phyloP scores from a whole-genome alignment of 2,329 filamentous ascomycete species.

The Blastomyces silverae region DNA sequence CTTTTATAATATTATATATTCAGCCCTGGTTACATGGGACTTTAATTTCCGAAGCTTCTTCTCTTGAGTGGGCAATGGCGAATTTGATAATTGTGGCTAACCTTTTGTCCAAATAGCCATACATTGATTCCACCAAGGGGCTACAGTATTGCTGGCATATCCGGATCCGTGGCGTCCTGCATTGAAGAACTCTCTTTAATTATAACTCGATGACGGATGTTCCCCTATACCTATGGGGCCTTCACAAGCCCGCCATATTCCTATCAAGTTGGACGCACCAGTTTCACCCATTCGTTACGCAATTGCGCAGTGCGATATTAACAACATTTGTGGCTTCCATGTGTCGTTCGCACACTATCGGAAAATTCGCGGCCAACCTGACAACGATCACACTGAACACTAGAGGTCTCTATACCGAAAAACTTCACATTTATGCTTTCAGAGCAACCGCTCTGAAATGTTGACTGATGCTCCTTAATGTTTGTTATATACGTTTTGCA shows the following conservation, averaged over 20 bases:
- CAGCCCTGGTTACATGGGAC: too few species aligned
- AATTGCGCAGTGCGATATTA: background rate
- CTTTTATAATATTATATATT: background rate
- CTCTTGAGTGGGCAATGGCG: background rate
- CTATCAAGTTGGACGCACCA: constrained; percentile 16
- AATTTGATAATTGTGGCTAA: constrained; percentile 10
- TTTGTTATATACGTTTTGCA: background rate
- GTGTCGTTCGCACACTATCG: background rate
- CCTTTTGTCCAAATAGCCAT: constrained; percentile 50
- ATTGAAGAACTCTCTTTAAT: constrained; percentile 81
- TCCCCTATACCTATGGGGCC: constrained; percentile 19
- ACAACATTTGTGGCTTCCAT: background rate
- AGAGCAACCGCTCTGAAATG: background rate
- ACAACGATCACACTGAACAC: background rate
- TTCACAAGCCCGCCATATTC: constrained; percentile 17
- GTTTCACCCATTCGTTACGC: background rate
- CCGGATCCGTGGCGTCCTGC: constrained; percentile 73
- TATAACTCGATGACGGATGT: constrained; percentile 54
- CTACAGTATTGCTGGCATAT: constrained; percentile 80
- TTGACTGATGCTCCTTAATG: background rate
- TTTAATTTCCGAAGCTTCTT: background rate
- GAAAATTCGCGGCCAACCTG: too few species aligned
- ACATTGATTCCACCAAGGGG: constrained; percentile 83
- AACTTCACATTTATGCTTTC: background rate
- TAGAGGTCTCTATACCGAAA: background rate